A percentile compares a stretch with the other conserved stretches of the same genome.
phyloP scores from a whole-genome alignment of 352 stramenopile genomes.

The Plasmopara halstedii region DNA sequence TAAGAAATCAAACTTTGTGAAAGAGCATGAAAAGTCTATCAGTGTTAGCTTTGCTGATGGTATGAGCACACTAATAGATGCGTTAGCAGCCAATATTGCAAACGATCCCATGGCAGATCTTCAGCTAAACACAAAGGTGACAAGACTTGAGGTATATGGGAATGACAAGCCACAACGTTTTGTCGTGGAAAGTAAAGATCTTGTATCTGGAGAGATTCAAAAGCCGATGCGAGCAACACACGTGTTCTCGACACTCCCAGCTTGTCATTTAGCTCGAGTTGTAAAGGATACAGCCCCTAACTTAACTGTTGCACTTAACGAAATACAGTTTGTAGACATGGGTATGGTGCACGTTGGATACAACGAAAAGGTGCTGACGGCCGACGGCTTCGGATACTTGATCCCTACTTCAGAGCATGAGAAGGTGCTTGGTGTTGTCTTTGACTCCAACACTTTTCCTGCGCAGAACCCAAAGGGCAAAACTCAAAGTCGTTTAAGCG shows the following conservation, averaged over 20 bases:
- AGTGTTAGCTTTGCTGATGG: conserved; percentile 80
- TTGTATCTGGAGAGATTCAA: conserved; percentile 14
- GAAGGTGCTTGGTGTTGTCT: conserved; percentile 75
- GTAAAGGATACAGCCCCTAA: conserved; percentile 38
- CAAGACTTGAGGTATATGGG: conserved; percentile 16
- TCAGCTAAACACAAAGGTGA: conserved; percentile 30
- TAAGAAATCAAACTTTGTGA: conserved; percentile 64
- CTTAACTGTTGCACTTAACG: conserved; percentile 37
- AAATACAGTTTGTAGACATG: conserved; percentile 79
- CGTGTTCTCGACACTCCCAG: conserved; percentile 74
- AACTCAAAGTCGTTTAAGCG: conserved; percentile 65
- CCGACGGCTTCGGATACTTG: conserved; percentile 81
- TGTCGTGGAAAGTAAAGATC: conserved; percentile 34
- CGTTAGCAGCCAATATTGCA: conserved; percentile 35
- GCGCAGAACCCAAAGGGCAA: conserved; percentile 46
- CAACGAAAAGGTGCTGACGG: conserved; percentile 43
- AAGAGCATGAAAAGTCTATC: conserved; percentile 56
- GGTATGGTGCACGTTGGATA: conserved; percentile 78
- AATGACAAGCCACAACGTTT: conserved; percentile 19
- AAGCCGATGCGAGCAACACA: conserved; percentile 47
- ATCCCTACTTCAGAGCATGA: conserved; percentile 66
- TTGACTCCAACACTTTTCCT: conserved; percentile 85
- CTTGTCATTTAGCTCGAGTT: conserved; percentile 41
- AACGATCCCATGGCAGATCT: conserved; percentile 37
- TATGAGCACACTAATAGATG: conserved; percentile 65